Base-by-base conservation (phyloP, 2,329 filamentous ascomycete genomes). In the Sporothrix protearum region DNA sequence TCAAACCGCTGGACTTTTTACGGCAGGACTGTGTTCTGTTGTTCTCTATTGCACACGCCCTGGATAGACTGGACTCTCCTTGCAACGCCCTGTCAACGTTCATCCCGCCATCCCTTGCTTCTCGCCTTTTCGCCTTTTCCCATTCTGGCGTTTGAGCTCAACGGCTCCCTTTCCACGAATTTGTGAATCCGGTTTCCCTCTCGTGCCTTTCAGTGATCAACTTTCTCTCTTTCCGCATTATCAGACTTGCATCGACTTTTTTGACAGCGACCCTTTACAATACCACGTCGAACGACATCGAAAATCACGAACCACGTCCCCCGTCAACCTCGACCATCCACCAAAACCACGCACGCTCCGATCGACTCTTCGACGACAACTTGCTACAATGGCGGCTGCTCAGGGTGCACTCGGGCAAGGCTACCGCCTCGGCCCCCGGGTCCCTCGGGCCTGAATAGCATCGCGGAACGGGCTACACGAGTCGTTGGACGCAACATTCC, bases 371-470 rank as follows among this genome's bases (percentile, higher is more conserved):
- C 30, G 36, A 39, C 61, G 30, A 45, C 30, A 14, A 36, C 45
- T 3, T 42, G 12, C 68, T 66, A 9, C 19, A 4, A 77, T 77
- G 76, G 73, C 73, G 49, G 72, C 30, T 30, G 68, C 61, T 55
- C 66, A 45, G 49, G 68, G 69, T 70, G 66, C 30, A 8, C n/a
- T 71, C 30, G 63, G 59, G 12, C 71, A 64, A 66, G 74, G 73
- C 63, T 77, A 77, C 73, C 70, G 73, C 33, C 75, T 79, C 57
- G 77, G 76, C 8, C 75, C 76, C 39, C 77, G 77, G 3, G 73
- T 79, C 25, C 78, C 7, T 19, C 39, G 9, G n/a, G 45, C n/a
- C 9, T 63, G 9, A 53, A 57, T 12, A 19, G 51, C 28, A 42
- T 51, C 33, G n/a, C 66, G 33, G 10, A 71, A n/a, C 63, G 71